phyloP scores from a whole-genome alignment of 345 rosid species.

The Populus simonii region DNA sequence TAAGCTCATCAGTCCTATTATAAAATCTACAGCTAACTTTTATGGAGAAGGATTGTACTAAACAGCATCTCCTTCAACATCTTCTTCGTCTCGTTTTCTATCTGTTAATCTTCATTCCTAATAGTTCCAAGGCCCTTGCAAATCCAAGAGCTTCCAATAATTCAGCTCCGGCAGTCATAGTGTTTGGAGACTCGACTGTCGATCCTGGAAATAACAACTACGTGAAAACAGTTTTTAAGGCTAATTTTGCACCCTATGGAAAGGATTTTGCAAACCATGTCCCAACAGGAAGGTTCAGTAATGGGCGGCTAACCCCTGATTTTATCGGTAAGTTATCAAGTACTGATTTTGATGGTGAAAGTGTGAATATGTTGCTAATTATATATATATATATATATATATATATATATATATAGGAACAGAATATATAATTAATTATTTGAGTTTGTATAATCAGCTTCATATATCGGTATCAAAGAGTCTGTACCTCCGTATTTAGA shows the following conservation, averaged over 20 bases:
- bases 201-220: constrained; percentile 85
- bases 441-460: constrained; percentile 31
- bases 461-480: constrained; percentile 70
- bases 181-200: constrained; percentile 89
- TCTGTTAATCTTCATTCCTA: constrained; percentile 8
- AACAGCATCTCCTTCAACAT: constrained; percentile 14
- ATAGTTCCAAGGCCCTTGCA: constrained; percentile 9
- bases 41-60: constrained; percentile 1
- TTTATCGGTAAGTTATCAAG: constrained; percentile 43
- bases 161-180: constrained; percentile 44
- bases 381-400: too few species aligned
- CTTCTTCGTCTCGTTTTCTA: constrained; percentile 12
- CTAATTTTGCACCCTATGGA: constrained; percentile 76
- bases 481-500: constrained; percentile 70
- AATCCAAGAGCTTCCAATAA: constrained; percentile 25
- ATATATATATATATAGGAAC: too few species aligned
- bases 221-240: constrained; percentile 44
- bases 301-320: constrained; percentile 70
- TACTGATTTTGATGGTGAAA: too few species aligned
- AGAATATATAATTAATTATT: background rate
- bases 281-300: constrained; percentile 79
- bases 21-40: too few species aligned
- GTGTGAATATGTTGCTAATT: too few species aligned
- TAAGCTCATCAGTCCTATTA: too few species aligned
- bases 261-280: constrained; percentile 45